A percentile compares a stretch with the other conserved stretches of the same genome.
These are phyloP conservation scores for Argentina anserina DNA, from an alignment of 306 rosid species.

Conservation along the genomic window DNA sequence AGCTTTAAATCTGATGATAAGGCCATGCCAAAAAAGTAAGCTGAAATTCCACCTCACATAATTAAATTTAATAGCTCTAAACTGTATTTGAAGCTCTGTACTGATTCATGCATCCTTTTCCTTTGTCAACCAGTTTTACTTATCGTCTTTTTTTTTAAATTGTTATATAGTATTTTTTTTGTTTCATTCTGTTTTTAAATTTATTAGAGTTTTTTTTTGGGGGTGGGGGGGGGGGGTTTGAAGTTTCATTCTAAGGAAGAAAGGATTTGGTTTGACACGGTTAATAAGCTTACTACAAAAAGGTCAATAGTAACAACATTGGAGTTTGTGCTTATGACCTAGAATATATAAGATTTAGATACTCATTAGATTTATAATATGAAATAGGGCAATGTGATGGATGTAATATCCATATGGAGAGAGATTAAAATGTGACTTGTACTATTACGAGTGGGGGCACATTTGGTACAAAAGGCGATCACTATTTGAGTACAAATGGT, in stretches of 20 bases:
- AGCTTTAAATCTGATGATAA: slow-evolving; percentile 91
- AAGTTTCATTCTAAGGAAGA: not conserved
- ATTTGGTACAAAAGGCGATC: not conserved
- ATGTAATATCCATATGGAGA: not conserved
- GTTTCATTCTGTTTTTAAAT: not conserved
- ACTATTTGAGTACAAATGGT: not conserved
- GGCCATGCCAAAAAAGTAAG: slow-evolving; percentile 88
- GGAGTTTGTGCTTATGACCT: not conserved
- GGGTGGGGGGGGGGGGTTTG: not conserved
- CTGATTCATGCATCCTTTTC: not conserved
- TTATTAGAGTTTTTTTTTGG: too few relatives aligned
- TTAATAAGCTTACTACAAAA: not conserved
- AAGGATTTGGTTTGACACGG: not conserved
- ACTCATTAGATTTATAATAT: not conserved
- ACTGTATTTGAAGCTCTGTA: not conserved
- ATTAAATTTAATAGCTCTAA: not conserved
- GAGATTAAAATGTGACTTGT: not conserved
- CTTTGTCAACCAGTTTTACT: not conserved
- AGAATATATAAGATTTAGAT: not conserved
- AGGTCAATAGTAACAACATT: not conserved
- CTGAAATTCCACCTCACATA: not conserved
- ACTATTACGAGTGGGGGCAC: not conserved
- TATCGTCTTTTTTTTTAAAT: not conserved
- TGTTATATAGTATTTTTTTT: not conserved
- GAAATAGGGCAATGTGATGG: not conserved